phyloP scores from a whole-genome alignment of 2,329 filamentous ascomycete genomes.

The Dactylonectria macrodidyma region DNA sequence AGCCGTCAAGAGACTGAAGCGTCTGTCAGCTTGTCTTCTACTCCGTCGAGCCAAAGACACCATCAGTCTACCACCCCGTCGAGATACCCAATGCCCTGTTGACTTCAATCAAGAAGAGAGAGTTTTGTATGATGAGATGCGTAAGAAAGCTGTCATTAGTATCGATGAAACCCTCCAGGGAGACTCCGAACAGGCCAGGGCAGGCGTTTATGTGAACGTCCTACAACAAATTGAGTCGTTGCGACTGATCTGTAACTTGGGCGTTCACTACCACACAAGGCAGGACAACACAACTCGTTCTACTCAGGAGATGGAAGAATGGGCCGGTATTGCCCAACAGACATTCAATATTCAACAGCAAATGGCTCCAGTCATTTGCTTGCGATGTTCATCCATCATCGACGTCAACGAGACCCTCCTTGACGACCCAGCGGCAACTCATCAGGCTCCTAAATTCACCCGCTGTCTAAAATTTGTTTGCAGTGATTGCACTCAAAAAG shows the following conservation, averaged over 20 bases:
- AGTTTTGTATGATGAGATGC: constrained; percentile 52
- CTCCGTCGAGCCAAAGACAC: constrained; percentile 57
- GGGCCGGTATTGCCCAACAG: constrained; percentile 49
- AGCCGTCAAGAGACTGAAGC: constrained; percentile 57
- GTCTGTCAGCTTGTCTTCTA: constrained; percentile 55
- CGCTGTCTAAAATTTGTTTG: constrained; percentile 54
- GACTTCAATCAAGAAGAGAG: constrained; percentile 56
- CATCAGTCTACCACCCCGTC: constrained; percentile 55
- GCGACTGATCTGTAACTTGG: constrained; percentile 63
- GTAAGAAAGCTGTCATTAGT: constrained; percentile 44
- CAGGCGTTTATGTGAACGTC: constrained; percentile 55
- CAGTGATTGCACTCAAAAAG: constrained; percentile 44
- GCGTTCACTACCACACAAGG: constrained; percentile 55
- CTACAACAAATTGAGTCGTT: constrained; percentile 62
- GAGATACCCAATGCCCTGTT: constrained; percentile 53
- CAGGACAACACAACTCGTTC: constrained; percentile 37
- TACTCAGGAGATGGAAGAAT: constrained; percentile 21
- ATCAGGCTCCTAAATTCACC: constrained; percentile 45
- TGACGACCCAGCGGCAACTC: constrained; percentile 21
- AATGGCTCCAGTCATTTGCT: constrained; percentile 46
- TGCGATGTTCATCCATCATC: constrained; percentile 44
- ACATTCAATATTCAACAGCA: constrained; percentile 53
- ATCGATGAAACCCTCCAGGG: constrained; percentile 54
- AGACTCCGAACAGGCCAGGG: constrained; percentile 19
- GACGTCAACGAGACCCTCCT: constrained; percentile 45